Evolutionary conservation across 371 early-diverging fungal genomes (phyloP), one percentile per base, ranked within the genome.

Genomic region (Batkoa obscura): DNA sequence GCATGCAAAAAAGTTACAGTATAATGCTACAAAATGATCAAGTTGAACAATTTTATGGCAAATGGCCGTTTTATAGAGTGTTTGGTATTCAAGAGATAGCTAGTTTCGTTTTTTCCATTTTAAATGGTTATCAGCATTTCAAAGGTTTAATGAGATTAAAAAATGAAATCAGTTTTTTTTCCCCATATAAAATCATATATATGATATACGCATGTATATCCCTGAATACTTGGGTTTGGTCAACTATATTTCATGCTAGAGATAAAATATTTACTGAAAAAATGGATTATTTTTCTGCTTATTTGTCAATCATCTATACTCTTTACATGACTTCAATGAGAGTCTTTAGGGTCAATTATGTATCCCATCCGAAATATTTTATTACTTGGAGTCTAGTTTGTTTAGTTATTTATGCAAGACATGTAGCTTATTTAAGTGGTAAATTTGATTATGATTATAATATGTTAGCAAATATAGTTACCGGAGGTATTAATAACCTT

Each of bases 51-150:
- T 91, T 84, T 66, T 79, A 85, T 61, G 91, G 91, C 50, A 93
- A 93, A 64, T 93, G 98, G 98, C 94, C 98, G 1, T 98, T 98
- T 65, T 64, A 73, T 38, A 78, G 98, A 0, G 31, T 92, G 0
- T 62, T 68, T 45, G 96, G 96, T 5, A 75, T 95, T 60, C 96
- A 98, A 68, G 98, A 98, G 64, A 88, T 91, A 0, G 90, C 89
- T 0, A 84, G 88, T 33, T 92, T 93, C 12, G 13, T 91, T 8
- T 93, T 94, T 60, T 89, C 90, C 43, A 55, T 94, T 6, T 64
- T 84, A 23, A 95, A 98, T 64, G 86, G 88, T 0, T 73, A 64
- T 6, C 75, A 76, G 65, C 94, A 94, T 65, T 72, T 15, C 39
- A 32, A 53, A 8, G n/a, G n/a, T 6, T 53, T 15, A 13, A 17